Conservation (phyloP, 306 rosid genomes). For the Vicia faba region DNA sequence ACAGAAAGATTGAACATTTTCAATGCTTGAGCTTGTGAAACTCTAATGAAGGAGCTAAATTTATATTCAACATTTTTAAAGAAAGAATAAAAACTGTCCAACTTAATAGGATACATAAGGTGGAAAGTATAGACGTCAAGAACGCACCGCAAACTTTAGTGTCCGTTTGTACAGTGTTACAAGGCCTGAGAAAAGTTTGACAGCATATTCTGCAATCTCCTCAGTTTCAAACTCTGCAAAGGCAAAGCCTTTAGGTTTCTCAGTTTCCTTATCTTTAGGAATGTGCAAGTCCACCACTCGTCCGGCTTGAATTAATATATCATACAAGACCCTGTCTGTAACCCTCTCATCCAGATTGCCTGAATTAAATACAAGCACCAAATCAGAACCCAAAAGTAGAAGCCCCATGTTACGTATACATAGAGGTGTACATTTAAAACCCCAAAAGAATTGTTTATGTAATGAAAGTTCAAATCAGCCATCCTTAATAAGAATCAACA, state of each 20-base stretch:
- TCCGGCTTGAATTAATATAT: conserved; percentile 87
- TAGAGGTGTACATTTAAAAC: conserved; percentile 4
- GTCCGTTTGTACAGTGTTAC: conserved; percentile 79
- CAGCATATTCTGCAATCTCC: conserved; percentile 87
- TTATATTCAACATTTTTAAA: conserved; percentile 26
- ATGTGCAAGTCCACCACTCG: conserved; percentile 79
- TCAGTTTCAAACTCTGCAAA: conserved; percentile 87
- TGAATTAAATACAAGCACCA: conserved; percentile 35
- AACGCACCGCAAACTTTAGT: conserved; percentile 80
- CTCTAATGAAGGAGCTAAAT: conserved; percentile 28
- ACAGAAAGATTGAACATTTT: conserved; percentile 20
- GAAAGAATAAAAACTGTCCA: conserved; percentile 29
- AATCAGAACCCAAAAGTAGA: conserved; percentile 10
- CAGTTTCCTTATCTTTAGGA: conserved; percentile 85
- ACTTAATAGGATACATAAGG: background rate
- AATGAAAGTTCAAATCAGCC: background rate
- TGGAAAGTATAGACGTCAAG: conserved; percentile 33
- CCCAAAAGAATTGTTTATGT: conserved; percentile 6
- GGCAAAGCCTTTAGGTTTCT: conserved; percentile 76
- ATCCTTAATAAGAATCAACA: conserved; percentile 2
- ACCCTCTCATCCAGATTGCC: conserved; percentile 95
- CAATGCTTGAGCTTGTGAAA: conserved; percentile 17
- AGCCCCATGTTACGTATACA: background rate
- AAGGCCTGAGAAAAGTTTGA: conserved; percentile 87
- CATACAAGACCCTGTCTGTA: conserved; percentile 80